Conservation (phyloP, 805 yeast genomes). For the Schwanniomyces sp. region DNA sequence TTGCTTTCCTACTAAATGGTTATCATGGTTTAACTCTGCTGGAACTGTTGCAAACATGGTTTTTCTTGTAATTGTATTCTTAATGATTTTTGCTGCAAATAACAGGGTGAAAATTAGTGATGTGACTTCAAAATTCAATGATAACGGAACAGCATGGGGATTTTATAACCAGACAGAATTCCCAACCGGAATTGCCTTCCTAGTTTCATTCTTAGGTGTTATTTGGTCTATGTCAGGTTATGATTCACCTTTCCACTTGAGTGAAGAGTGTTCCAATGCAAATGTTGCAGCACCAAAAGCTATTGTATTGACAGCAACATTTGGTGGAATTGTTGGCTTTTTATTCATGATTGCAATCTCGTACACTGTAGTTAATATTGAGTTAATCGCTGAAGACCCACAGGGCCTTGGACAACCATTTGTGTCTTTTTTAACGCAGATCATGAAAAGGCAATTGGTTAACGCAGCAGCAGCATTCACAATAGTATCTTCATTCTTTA, state of each 20-base stretch:
- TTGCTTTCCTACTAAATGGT: conserved; percentile 53
- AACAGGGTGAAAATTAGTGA: conserved; percentile 30
- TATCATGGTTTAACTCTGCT: conserved; percentile 49
- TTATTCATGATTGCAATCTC: conserved; percentile 60
- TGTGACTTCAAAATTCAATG: conserved; percentile 45
- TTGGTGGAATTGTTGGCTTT: conserved; percentile 59
- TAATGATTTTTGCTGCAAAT: conserved; percentile 55
- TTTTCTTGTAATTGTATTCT: conserved; percentile 51
- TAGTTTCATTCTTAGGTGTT: conserved; percentile 60
- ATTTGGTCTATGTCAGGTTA: conserved; percentile 76
- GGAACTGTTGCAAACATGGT: conserved; percentile 51
- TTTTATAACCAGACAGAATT: conserved; percentile 59
- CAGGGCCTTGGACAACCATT: conserved; percentile 59
- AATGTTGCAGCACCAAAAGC: conserved; percentile 66
- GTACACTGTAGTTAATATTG: conserved; percentile 57
- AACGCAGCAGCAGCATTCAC: conserved; percentile 38
- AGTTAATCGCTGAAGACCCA: conserved; percentile 45
- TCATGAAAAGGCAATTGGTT: conserved; percentile 39
- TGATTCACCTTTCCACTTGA: conserved; percentile 71
- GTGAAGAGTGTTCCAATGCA: conserved; percentile 73
- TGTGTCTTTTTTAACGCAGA: conserved; percentile 52
- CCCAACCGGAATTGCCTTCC: conserved; percentile 60
- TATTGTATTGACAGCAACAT: conserved; percentile 55
- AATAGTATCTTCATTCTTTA: conserved; percentile 38
- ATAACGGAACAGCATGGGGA: conserved; percentile 52